Conservation (phyloP, 148 eudicot genomes). For the Silene conica region DNA sequence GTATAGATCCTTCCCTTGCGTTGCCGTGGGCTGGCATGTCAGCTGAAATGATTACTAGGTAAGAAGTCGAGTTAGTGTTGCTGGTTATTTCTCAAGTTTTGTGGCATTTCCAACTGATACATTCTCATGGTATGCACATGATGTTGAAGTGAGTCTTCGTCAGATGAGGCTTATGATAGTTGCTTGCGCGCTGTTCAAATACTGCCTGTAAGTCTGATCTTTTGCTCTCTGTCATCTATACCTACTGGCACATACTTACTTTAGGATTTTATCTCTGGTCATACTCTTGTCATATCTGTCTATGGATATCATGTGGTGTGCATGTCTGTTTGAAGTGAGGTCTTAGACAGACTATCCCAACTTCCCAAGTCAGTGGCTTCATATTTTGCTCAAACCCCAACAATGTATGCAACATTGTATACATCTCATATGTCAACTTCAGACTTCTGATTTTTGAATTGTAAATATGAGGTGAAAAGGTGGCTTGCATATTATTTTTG, state of each 20-base stretch:
- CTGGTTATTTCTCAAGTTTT: neutral
- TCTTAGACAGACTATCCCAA: neutral
- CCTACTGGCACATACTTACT: neutral
- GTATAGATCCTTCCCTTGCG: conserved; percentile 98
- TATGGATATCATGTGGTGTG: neutral
- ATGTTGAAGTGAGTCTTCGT: conserved; percentile 46
- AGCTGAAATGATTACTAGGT: conserved; percentile 67
- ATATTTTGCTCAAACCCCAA: neutral
- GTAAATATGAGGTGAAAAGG: neutral
- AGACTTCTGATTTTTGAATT: neutral
- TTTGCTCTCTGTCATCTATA: conserved; percentile 6
- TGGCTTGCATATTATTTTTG: neutral
- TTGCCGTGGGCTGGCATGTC: conserved; percentile 99
- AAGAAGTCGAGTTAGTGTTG: conserved; percentile 15
- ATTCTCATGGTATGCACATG: conserved; percentile 17
- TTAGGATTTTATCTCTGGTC: neutral
- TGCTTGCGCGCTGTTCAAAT: conserved; percentile 92
- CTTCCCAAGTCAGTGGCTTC: neutral
- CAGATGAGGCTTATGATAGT: conserved; percentile 92
- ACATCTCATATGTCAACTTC: neutral
- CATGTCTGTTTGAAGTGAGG: neutral
- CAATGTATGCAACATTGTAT: neutral
- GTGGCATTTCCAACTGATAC: conserved; percentile 15
- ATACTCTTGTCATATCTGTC: neutral
- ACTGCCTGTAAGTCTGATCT: conserved; percentile 59